phyloP scores from a whole-genome alignment of 2,329 filamentous ascomycete genomes.

The Daldinia sp. region DNA sequence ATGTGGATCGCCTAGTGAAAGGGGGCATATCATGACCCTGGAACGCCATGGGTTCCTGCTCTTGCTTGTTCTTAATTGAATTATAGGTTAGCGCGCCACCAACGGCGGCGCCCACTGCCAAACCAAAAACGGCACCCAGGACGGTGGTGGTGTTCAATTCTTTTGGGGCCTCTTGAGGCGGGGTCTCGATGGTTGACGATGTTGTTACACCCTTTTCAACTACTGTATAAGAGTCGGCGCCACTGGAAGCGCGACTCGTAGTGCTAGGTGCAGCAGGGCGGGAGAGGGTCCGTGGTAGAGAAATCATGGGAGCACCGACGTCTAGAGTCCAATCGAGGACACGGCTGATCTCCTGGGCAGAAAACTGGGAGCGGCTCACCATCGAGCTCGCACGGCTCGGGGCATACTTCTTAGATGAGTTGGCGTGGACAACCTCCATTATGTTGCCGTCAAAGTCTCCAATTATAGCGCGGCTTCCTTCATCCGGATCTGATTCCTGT shows the following conservation, averaged over 20 bases:
- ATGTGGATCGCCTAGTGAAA: conserved; percentile 56
- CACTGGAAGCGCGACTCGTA: conserved; percentile 33
- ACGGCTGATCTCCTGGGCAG: conserved; percentile 52
- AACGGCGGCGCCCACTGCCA: conserved; percentile 76
- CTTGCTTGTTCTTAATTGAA: conserved; percentile 68
- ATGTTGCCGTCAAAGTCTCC: conserved; percentile 85
- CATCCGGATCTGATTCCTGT: conserved; percentile 42
- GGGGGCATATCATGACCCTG: conserved; percentile 53
- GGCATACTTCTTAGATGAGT: conserved; percentile 49
- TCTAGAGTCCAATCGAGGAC: conserved; percentile 61
- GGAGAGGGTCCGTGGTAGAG: conserved; percentile 34
- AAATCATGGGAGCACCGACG: conserved; percentile 46
- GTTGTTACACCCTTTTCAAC: conserved; percentile 49
- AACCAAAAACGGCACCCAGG: conserved; percentile 77
- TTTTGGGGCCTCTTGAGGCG: conserved; percentile 41
- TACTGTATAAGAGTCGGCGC: conserved; percentile 43
- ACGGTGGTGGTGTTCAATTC: conserved; percentile 65
- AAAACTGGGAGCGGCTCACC: conserved; percentile 49
- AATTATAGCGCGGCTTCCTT: conserved; percentile 63
- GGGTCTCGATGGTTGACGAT: conserved; percentile 46
- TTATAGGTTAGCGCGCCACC: conserved; percentile 72
- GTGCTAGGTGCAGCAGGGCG: conserved; percentile 36
- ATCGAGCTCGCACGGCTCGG: conserved; percentile 48
- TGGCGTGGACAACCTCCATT: conserved; percentile 76
- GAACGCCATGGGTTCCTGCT: conserved; percentile 53